Conservation (phyloP, 768 basidiomycete species). For the Mycena rebaudengoi region DNA sequence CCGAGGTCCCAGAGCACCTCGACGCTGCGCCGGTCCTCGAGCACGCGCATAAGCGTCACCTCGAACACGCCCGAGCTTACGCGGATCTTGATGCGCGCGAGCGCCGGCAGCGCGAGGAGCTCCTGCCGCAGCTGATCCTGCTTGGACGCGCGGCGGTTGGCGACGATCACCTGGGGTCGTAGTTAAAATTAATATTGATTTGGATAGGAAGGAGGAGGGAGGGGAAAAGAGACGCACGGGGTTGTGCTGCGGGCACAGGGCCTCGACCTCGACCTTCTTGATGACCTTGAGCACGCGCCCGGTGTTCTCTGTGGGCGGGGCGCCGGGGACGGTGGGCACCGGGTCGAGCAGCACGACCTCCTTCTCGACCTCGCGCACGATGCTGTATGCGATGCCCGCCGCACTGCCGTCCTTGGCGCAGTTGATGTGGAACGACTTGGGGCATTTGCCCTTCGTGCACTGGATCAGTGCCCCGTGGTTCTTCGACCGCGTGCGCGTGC, state of each 20-base stretch:
- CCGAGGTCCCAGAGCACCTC: slow-evolving; percentile 86
- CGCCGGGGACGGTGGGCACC: slow-evolving; percentile 20
- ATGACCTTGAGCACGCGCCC: slow-evolving; percentile 68
- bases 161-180: slow-evolving; percentile 70
- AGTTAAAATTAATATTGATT: slow-evolving; percentile 5
- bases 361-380: slow-evolving; percentile 77
- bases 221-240: slow-evolving; percentile 65
- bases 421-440: slow-evolving; percentile 91
- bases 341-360: slow-evolving; percentile 75
- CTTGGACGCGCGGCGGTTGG: slow-evolving; percentile 78
- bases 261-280: slow-evolving; percentile 76
- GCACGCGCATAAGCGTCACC: slow-evolving; percentile 77
- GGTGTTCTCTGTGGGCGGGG: slow-evolving; percentile 14
- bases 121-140: slow-evolving; percentile 77
- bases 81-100: slow-evolving; percentile 85
- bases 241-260: slow-evolving; percentile 89
- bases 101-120: slow-evolving; percentile 71
- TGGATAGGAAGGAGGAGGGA: not conserved
- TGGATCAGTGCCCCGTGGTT: slow-evolving; percentile 86
- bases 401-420: slow-evolving; percentile 75
- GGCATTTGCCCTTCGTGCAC: slow-evolving; percentile 93
- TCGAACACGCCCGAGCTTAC: slow-evolving; percentile 88
- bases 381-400: slow-evolving; percentile 63
- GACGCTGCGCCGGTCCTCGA: slow-evolving; percentile 74
- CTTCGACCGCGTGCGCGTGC: slow-evolving; percentile 70